Conservation (phyloP, 2,329 filamentous ascomycete species). For the Beauveria australis region DNA sequence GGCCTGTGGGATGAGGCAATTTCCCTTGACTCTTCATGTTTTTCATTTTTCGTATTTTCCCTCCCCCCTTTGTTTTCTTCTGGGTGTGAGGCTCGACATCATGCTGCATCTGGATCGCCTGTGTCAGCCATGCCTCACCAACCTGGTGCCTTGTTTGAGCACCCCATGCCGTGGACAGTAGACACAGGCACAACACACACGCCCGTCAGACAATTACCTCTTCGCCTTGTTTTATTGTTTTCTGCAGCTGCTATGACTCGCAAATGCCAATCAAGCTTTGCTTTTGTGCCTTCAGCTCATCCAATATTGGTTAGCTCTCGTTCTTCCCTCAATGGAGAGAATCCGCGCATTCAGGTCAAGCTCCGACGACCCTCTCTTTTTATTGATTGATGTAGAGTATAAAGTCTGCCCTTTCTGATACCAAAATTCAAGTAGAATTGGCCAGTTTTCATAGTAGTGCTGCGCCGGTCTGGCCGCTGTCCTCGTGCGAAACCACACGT, state of each 20-base stretch:
- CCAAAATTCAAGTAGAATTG: not conserved
- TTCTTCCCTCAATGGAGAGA: not conserved
- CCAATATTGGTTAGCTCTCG: not conserved
- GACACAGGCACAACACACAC: not conserved
- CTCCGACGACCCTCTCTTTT: not conserved
- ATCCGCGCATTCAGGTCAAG: not conserved
- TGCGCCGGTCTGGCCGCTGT: not conserved
- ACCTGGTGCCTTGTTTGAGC: not conserved
- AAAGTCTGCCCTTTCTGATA: not conserved
- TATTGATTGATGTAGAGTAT: not conserved
- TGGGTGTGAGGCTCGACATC: not conserved
- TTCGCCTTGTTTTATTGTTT: not conserved
- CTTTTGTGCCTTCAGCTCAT: not conserved
- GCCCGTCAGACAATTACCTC: not conserved
- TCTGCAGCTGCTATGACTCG: not conserved
- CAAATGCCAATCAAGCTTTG: not conserved
- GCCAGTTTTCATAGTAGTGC: not conserved
- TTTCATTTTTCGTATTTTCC: not conserved
- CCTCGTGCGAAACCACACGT: not conserved
- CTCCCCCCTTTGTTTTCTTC: not conserved
- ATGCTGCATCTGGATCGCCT: not conserved
- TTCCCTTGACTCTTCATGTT: not conserved
- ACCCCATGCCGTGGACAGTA: not conserved
- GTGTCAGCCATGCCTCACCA: not conserved
- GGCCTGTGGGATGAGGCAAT: slow-evolving; percentile 7